These are phyloP conservation scores for Mortierella sp. DNA, from an alignment of 371 early-diverging fungal species.

Conservation along the genomic window DNA sequence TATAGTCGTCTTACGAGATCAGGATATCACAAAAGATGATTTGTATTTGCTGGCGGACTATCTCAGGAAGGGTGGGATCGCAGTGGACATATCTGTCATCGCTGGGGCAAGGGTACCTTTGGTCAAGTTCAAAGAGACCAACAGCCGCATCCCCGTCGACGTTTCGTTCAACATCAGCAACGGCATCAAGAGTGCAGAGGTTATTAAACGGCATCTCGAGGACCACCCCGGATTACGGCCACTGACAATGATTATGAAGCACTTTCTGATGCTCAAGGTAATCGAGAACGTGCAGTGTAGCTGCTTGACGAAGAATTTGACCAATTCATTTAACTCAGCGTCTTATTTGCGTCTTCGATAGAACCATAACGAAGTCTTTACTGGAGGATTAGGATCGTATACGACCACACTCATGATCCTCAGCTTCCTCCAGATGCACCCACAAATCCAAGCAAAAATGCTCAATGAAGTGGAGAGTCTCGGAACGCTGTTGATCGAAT, in stretches of 20 bases:
- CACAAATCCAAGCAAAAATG: conserved; percentile 72
- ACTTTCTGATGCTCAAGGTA: conserved; percentile 32
- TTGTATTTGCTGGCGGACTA: conserved; percentile 45
- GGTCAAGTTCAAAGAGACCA: conserved; percentile 74
- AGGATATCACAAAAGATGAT: conserved; percentile 2
- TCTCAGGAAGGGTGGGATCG: conserved; percentile 18
- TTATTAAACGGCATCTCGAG: conserved; percentile 19
- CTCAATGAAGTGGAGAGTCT: conserved; percentile 83
- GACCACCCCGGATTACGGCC: conserved; percentile 35
- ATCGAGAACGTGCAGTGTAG: neutral
- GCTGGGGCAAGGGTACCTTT: conserved; percentile 85
- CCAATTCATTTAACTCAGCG: neutral
- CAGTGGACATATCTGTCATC: conserved; percentile 50
- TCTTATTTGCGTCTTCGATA: neutral
- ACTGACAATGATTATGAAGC: conserved; percentile 40
- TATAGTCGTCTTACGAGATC: conserved; percentile 26
- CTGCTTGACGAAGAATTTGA: too few species aligned
- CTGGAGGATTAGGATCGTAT: conserved; percentile 95
- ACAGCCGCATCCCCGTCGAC: conserved; percentile 32
- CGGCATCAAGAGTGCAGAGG: conserved; percentile 26
- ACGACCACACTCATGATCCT: conserved; percentile 86
- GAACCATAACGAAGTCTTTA: conserved; percentile 87
- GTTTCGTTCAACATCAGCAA: conserved; percentile 51
- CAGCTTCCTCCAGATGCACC: conserved; percentile 93
- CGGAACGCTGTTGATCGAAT: conserved; percentile 92